Evolutionary conservation across 306 rosid genomes (phyloP), one percentile per base, ranked within the genome.

Genomic region (Gastrolobium villosum): DNA sequence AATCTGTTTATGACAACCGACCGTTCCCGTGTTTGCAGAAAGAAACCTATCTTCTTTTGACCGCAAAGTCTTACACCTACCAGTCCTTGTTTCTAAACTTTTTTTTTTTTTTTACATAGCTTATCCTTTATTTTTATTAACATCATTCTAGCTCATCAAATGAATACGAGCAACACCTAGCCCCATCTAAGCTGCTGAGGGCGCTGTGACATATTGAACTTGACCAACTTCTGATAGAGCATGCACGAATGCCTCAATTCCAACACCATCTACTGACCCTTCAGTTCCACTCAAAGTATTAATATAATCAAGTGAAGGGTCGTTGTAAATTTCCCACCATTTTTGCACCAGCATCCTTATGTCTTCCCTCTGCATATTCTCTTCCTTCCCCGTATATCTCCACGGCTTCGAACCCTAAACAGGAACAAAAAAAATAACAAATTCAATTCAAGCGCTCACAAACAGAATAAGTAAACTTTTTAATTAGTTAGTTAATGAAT

Each of bases 391-490:
- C 0, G 94, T 90, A 31, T 89, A 93, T 81, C 96, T 89, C 96
- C 98, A 93, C 1, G 98, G 98, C 87, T 93, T 93, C 0, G 98
- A 93, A 2, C 98, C 98, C 97, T 90, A 39, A 5, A 61, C 14
- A 40, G 2, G 4, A 39, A 32, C 31, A 28, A 2, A 43, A 2
- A 43, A 32, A 2, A 13, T 3, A 15, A 2, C 8, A 54, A 34
- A 31, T 5, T 49, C 45, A 6, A 14, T 68, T 43, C 10, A 70
- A 5, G 3, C 30, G 3, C 40, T 6, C 30, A 44, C 10, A 13
- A 59, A 61, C 10, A 5, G 15, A 57, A 20, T 20, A 20, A 20
- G 1, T 20, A 20, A 20, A 20, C 26, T 1, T 20, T 20, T 20
- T 20, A 20, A 20, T 20, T 20, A 20, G 26, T 20, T 20, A 20